Percentiles rank a stretch among this genome's conserved stretches.
Conservation (phyloP, 768 basidiomycete genomes). For the Suillus americanus region DNA sequence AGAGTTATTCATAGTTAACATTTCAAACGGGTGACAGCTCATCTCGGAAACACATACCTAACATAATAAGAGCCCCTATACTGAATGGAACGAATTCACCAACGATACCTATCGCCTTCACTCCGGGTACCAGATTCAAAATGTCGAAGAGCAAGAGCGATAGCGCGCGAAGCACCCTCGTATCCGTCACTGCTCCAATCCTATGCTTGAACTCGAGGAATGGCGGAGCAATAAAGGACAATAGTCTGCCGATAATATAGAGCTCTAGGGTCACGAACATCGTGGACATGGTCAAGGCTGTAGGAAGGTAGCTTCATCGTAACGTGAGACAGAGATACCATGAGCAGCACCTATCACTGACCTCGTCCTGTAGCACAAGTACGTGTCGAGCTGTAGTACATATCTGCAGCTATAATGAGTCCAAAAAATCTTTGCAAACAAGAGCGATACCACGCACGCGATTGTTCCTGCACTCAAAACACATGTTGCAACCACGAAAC, state of each 20-base stretch:
- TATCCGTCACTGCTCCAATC: conserved; percentile 25
- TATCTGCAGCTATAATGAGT: conserved; percentile 15
- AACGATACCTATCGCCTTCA: conserved; percentile 33
- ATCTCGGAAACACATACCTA: conserved; percentile 32
- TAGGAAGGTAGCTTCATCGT: conserved; percentile 38
- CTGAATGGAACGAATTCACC: conserved; percentile 43
- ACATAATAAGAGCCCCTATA: conserved; percentile 40
- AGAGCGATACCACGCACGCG: conserved; percentile 23
- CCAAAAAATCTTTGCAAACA: neutral
- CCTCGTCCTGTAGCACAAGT: conserved; percentile 30
- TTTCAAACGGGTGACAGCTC: neutral
- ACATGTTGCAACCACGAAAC: conserved; percentile 39
- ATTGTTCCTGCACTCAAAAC: conserved; percentile 38
- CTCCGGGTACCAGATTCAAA: conserved; percentile 38
- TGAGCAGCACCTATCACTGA: neutral
- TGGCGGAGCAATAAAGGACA: conserved; percentile 24
- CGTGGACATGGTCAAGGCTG: conserved; percentile 35
- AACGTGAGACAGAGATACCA: neutral
- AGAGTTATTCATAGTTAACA: neutral
- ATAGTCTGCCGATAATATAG: conserved; percentile 37
- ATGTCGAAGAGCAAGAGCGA: conserved; percentile 45
- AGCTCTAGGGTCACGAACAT: conserved; percentile 38
- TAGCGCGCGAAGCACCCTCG: conserved; percentile 32
- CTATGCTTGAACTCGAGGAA: conserved; percentile 19
- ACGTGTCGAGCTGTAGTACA: conserved; percentile 19